Base-by-base conservation (phyloP, 805 yeast species). In the Ogataea wickerhamii region DNA sequence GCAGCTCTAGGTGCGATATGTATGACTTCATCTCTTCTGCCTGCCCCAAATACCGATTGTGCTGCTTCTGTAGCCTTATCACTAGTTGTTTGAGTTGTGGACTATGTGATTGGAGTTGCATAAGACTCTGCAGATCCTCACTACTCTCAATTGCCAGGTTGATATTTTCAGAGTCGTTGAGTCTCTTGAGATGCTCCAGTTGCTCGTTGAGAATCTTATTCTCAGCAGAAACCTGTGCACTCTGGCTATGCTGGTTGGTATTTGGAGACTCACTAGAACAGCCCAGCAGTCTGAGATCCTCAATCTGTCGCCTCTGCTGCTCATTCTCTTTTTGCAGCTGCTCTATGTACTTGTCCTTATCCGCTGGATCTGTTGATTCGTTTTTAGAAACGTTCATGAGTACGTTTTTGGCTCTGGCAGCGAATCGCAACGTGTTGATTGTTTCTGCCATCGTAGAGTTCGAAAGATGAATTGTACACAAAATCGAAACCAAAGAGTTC, bases 381-480 rank as follows among this genome's bases (percentile, higher is more conserved):
- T 73, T 71, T 41, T 73, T 74, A 36, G 73, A 73, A 5, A 86
- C 95, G 38, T 70, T 73, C 51, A 89, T 71, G 10, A 78, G 70
- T 35, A 93, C 79, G 57, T 91, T 87, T 53, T 88, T 89, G 2
- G 98, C 97, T 43, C 96, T 69, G 0, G 95, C 85, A 0, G 96
- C 98, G 66, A 93, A 93, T 36, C 98, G 65, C 18, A 93, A 67
- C 0, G 98, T 89, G 56, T 87, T 87, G 27, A 80, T 67, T 0
- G 97, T 87, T 57, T 91, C 98, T 0, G 85, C 71, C n/a, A 74
- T 63, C 1, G 80, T 71, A 17, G 70, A 70, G 16, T 63, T 61
- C 3, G 83, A 78, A 30, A 84, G 63, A 52, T 86, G 89, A 13
- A 91, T 79, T 0, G 98, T 91, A 59, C 98, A 93, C 18, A 91